Evolutionary conservation across 768 basidiomycete species (phyloP), one percentile per base, ranked within the genome.

Genomic region (Lactarius pseudohatsudake): DNA sequence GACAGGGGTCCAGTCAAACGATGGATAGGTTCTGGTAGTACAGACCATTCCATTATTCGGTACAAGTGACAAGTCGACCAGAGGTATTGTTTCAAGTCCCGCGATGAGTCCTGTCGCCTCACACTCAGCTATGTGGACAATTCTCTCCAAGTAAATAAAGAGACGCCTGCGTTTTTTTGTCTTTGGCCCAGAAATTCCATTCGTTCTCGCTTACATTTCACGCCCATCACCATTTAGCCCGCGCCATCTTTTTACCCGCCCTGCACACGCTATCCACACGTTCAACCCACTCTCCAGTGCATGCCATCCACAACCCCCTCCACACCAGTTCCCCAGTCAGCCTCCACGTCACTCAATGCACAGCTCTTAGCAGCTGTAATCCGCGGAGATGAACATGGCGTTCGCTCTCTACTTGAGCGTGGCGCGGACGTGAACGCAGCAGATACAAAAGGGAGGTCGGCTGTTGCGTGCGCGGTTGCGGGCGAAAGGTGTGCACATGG

Each of bases 371-470:
- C 71, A 18, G 86, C 85, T 41, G 87, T 87, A 55, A 80, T 83
- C 28, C 77, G 76, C 56, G 90, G 87, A 57, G 82, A 86, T 72
- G 79, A 84, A 54, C 75, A 80, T 36, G 85, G 81, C 54, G 81
- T 90, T 20, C 79, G 76, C 26, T 79, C 77, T 59, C 83, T 86
- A 53, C 78, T 92, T 63, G 77, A 78, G 9, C 75, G 79, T 45
- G 89, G 87, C 50, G 88, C 88, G 9, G 87, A 90, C 74, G 81
- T 91, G 61, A 91, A 92, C 72, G 82, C 84, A 50, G 77, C 84
- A 57, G 89, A 90, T 75, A 75, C 77, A 26, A 76, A 79, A 1
- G 89, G 89, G 15, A 81, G 86, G 64, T 88, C 86, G 7, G 80
- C 85, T 20, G 75, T 92, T 53, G 86, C 88, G 70, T 88, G 86